phyloP scores from a whole-genome alignment of 202 grass and related monocot species.

The Schoenoplectus triqueter region DNA sequence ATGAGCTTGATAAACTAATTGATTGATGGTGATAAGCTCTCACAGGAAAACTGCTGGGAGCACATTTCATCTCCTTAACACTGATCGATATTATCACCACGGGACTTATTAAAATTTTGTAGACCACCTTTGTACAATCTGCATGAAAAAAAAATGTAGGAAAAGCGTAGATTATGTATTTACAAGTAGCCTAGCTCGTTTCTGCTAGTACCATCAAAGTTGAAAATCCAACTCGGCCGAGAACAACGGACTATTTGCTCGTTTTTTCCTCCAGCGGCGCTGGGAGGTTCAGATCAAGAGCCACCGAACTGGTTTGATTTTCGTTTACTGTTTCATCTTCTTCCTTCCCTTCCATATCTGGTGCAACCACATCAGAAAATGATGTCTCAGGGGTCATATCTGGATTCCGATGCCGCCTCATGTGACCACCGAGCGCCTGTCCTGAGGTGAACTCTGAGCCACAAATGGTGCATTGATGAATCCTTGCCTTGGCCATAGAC shows the following conservation, averaged over 20 bases:
- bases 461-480: constrained; percentile 32
- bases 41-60: neutral
- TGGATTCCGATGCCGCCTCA: constrained; percentile 30
- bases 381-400: neutral
- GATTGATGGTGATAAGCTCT: constrained; percentile 1
- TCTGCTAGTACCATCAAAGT: neutral
- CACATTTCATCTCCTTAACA: neutral
- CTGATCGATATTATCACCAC: neutral
- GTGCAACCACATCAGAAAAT: neutral
- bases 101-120: neutral
- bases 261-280: constrained; percentile 15
- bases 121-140: constrained; percentile 6
- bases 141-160: neutral
- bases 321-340: constrained; percentile 23
- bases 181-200: constrained; percentile 19
- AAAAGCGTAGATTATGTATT: constrained; percentile 18
- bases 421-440: constrained; percentile 26
- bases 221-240: neutral
- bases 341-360: neutral
- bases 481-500: neutral
- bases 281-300: constrained; percentile 27
- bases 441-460: neutral
- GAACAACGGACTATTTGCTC: constrained; percentile 11
- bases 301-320: constrained; percentile 5
- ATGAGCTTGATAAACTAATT: neutral